Conservation (phyloP, 2,329 filamentous ascomycete genomes). For the Lizonia empirigonia region DNA sequence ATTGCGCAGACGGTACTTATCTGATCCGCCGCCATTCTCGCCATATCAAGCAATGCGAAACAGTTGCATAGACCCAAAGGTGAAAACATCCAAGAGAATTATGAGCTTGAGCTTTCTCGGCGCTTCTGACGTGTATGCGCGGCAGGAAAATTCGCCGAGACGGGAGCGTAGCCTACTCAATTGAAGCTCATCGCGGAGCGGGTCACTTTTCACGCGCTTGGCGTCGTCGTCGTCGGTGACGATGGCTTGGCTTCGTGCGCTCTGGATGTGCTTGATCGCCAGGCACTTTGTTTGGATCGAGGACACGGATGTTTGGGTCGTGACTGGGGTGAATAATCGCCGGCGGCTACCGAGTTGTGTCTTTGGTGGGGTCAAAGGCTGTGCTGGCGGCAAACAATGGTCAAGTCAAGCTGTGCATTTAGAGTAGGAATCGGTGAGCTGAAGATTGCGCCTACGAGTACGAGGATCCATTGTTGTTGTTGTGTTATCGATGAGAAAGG, state of each 20-base stretch:
- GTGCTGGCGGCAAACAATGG: constrained; percentile 15
- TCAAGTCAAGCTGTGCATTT: not conserved
- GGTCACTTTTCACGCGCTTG: constrained; percentile 12
- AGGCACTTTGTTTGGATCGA: constrained; percentile 8
- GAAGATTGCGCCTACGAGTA: constrained; percentile 8
- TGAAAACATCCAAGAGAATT: not conserved
- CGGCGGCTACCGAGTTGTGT: constrained; percentile 2
- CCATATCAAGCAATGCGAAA: not conserved
- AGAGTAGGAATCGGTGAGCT: not conserved
- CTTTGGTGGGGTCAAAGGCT: constrained; percentile 15
- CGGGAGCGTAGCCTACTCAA: constrained; percentile 6
- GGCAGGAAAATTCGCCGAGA: constrained; percentile 7
- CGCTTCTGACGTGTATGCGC: constrained; percentile 3
- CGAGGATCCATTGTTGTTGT: constrained; percentile 12
- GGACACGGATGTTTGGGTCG: constrained; percentile 1
- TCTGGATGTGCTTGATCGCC: constrained; percentile 10
- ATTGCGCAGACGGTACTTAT: not conserved
- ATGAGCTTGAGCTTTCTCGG: constrained; percentile 5
- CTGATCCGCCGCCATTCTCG: not conserved
- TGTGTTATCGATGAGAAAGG: constrained; percentile 3
- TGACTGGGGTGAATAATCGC: not conserved
- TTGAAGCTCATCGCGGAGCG: constrained; percentile 8
- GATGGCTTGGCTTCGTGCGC: constrained; percentile 3
- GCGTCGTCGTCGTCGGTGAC: constrained; percentile 3
- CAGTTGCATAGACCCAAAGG: not conserved